phyloP scores from a whole-genome alignment of 1,284 basidiomycete species.

The Ustilago lituana region DNA sequence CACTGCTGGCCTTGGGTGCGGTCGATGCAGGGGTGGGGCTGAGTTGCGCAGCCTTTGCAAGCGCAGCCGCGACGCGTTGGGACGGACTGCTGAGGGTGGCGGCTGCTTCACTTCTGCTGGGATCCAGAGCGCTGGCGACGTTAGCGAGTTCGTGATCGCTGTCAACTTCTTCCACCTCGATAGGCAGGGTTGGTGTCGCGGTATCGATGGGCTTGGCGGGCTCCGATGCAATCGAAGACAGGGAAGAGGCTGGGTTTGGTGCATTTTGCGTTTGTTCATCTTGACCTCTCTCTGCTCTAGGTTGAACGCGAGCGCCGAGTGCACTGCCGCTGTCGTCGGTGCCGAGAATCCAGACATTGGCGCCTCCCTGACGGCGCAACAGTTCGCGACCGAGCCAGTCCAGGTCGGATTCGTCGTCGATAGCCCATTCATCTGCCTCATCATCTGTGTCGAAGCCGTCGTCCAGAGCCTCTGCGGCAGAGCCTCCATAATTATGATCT shows the following conservation, averaged over 20 bases:
- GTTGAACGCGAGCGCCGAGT: no score
- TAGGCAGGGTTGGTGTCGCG: not conserved
- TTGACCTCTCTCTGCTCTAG: no score
- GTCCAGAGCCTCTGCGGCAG: not conserved
- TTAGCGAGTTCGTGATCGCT: conserved; percentile 13
- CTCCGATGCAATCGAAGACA: not conserved
- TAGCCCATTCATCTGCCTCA: conserved; percentile 20
- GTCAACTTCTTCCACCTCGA: conserved; percentile 28
- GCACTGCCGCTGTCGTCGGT: conserved; percentile 11
- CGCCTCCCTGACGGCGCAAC: conserved; percentile 32
- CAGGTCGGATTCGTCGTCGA: conserved; percentile 47
- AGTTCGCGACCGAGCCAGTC: conserved; percentile 57
- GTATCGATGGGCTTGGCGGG: not conserved
- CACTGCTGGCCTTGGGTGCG: not conserved
- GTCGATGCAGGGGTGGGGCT: not conserved
- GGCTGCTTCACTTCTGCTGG: not conserved
- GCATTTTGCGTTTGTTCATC: no score
- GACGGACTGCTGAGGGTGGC: conserved; percentile 3
- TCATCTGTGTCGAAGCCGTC: conserved; percentile 7
- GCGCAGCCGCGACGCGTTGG: conserved; percentile 29
- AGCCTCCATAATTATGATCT: no score
- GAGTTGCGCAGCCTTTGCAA: conserved; percentile 11
- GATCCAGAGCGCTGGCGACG: not conserved
- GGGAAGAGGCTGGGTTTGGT: not conserved
- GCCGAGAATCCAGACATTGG: conserved; percentile 48